These are phyloP conservation scores for Hypoxylon intermedium DNA, from an alignment of 495 filamentous ascomycete species.

Conservation along the genomic window DNA sequence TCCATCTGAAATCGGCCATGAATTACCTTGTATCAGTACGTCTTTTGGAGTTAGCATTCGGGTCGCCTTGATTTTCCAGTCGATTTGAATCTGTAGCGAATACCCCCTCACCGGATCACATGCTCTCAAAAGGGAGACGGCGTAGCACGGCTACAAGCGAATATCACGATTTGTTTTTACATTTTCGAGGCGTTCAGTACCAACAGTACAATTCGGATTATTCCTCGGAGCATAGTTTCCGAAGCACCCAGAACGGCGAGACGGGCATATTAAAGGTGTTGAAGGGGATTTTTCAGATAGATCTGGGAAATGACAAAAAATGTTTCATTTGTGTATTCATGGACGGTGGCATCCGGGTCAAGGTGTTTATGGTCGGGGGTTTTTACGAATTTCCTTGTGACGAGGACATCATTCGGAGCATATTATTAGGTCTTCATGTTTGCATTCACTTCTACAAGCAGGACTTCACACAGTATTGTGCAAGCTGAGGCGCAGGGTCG, in stretches of 20 bases:
- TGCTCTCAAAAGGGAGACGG: constrained; percentile 33
- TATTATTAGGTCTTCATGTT: constrained; percentile 30
- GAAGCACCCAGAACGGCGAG: constrained; percentile 16
- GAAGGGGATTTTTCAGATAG: constrained; percentile 39
- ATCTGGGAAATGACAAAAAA: constrained; percentile 44
- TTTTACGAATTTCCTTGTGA: constrained; percentile 33
- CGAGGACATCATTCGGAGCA: constrained; percentile 33
- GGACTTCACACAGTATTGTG: constrained; percentile 30
- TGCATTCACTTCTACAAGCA: constrained; percentile 38
- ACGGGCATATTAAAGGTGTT: constrained; percentile 44
- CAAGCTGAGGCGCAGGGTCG: constrained; percentile 39
- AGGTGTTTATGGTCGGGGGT: constrained; percentile 24
- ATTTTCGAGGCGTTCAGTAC: constrained; percentile 28
- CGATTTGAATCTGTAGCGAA: constrained; percentile 35
- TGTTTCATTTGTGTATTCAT: constrained; percentile 28
- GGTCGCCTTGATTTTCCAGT: constrained; percentile 32
- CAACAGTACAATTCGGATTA: constrained; percentile 4
- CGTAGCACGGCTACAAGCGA: constrained; percentile 31
- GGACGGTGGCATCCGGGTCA: constrained; percentile 28
- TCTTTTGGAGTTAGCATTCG: constrained; percentile 28
- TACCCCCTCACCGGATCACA: constrained; percentile 37
- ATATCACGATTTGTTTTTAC: constrained; percentile 29
- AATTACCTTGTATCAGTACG: constrained; percentile 33
- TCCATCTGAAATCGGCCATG: not conserved
- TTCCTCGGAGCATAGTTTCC: constrained; percentile 22